Evolutionary conservation across 73 alveolate genomes (phyloP), one percentile per base, ranked within the genome.

Genomic region (Paramecium biaurelia): DNA sequence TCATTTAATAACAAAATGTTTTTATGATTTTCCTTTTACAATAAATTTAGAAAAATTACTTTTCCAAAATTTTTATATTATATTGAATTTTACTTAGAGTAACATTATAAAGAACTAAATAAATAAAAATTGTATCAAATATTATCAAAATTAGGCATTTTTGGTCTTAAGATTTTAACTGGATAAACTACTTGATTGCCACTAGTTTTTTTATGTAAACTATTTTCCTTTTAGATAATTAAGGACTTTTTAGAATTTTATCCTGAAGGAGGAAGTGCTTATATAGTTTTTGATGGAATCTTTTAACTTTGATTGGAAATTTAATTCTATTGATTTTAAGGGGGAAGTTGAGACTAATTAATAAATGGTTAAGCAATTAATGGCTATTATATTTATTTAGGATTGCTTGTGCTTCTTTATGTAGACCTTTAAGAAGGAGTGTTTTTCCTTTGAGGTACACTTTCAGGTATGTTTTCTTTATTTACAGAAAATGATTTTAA

Each of bases 121-220:
- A 30, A 67, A 23, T 6, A 1, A 72, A 32, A 72, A 34, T 32
- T 28, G 47, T 42, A 79, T 79, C 90, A 79, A 41, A 79, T 23
- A 23, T 24, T 43, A 43, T 79, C 90, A 45, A 79, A 79, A 21
- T 79, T 79, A 30, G 90, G 90, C 90, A 79, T 79, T 24, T 79
- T 79, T 5, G 90, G 90, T 38, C 90, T 38, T 45, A 79, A 43
- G 18, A 79, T 79, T 12, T 79, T 79, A 26, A 43, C 18, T n/a
- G 90, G 90, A 79, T 43, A 43, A 0, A 79, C 90, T 14, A 79
- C 90, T 47, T 79, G 7, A 23, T 79, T 79, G 23, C 63, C 59
- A 34, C 59, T 72, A n/a, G 12, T 35, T 37, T 72, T 72, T 72
- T 72, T 32, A 5, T 72, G 35, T 5, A 32, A 72, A 28, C n/a